Evolutionary conservation across 2,329 filamentous ascomycete genomes (phyloP).

Genomic region (Ambrosiella cleistominuta): DNA sequence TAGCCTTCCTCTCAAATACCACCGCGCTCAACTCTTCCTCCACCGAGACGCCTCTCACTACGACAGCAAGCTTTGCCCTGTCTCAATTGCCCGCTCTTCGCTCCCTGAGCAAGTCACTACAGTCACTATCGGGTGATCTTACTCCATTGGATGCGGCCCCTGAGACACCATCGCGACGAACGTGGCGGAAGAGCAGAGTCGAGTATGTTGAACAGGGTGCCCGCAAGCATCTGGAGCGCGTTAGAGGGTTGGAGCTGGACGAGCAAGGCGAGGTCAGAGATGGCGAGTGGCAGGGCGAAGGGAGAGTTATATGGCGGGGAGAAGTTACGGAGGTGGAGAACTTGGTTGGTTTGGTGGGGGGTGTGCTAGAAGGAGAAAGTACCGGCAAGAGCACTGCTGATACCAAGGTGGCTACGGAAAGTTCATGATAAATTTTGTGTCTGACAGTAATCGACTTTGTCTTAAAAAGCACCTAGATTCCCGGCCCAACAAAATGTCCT

Average conservation of each 20-base stretch:
- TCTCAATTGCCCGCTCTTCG: slow-evolving; percentile 70
- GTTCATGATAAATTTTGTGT: too few relatives aligned
- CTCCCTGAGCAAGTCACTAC: slow-evolving; percentile 41
- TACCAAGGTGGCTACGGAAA: too few relatives aligned
- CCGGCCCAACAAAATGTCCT: too few relatives aligned
- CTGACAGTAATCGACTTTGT: too few relatives aligned
- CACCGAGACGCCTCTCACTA: slow-evolving; percentile 40
- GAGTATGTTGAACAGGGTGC: slow-evolving; percentile 74
- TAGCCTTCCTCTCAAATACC: slow-evolving; percentile 41
- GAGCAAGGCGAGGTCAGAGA: slow-evolving; percentile 43
- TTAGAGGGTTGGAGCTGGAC: slow-evolving; percentile 49
- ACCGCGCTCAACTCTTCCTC: slow-evolving; percentile 33
- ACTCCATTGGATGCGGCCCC: background rate
- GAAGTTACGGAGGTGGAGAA: slow-evolving; percentile 42
- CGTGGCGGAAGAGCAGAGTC: slow-evolving; percentile 52
- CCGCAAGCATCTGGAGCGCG: slow-evolving; percentile 54
- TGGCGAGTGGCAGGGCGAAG: slow-evolving; percentile 44
- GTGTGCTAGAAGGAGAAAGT: slow-evolving; percentile 12
- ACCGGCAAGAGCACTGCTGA: background rate
- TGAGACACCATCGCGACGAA: slow-evolving; percentile 18
- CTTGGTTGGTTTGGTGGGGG: slow-evolving; percentile 29
- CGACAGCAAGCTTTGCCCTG: slow-evolving; percentile 60
- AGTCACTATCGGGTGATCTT: slow-evolving; percentile 49
- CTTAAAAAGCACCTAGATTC: too few relatives aligned
- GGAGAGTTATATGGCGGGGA: slow-evolving; percentile 28